A percentile compares a stretch with the other conserved stretches of the same genome.
Conservation (phyloP, 257 asterid genomes). For the Nicotiana sylvestris region DNA sequence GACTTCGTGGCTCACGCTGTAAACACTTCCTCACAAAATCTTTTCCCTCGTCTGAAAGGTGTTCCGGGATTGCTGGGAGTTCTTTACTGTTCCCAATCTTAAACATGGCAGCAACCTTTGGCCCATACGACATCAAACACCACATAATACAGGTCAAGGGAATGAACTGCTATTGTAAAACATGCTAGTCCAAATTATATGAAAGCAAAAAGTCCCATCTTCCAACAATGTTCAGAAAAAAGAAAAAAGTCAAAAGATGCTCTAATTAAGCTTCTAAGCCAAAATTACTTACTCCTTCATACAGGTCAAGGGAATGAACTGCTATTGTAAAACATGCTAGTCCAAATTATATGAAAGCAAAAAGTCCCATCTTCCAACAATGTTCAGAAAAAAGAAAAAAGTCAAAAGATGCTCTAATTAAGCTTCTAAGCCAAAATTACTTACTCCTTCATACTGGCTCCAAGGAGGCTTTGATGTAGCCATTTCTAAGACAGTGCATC, state of each 20-base stretch:
- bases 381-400: not conserved
- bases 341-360: not conserved
- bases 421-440: slow-evolving; percentile 21
- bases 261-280: not conserved
- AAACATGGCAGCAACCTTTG: slow-evolving; percentile 93
- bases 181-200: not conserved
- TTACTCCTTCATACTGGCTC: slow-evolving; percentile 98
- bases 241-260: not conserved
- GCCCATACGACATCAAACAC: slow-evolving; percentile 15
- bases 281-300: slow-evolving; percentile 81
- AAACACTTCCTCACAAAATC: slow-evolving; percentile 69
- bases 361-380: not conserved
- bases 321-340: not conserved
- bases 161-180: not conserved
- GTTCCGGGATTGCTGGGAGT: slow-evolving; percentile 78
- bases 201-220: not conserved
- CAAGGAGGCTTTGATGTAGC: slow-evolving; percentile 98
- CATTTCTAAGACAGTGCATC: slow-evolving; percentile 98
- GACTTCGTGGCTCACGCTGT: slow-evolving; percentile 76
- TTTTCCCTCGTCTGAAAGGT: slow-evolving; percentile 74
- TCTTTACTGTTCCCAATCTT: slow-evolving; percentile 96
- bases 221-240: slow-evolving; percentile 2
- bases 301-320: slow-evolving; percentile 22
- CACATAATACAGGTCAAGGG: slow-evolving; percentile 17
- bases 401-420: not conserved